Base-by-base conservation (phyloP, 306 rosid genomes). In the Vigna unguiculata region DNA sequence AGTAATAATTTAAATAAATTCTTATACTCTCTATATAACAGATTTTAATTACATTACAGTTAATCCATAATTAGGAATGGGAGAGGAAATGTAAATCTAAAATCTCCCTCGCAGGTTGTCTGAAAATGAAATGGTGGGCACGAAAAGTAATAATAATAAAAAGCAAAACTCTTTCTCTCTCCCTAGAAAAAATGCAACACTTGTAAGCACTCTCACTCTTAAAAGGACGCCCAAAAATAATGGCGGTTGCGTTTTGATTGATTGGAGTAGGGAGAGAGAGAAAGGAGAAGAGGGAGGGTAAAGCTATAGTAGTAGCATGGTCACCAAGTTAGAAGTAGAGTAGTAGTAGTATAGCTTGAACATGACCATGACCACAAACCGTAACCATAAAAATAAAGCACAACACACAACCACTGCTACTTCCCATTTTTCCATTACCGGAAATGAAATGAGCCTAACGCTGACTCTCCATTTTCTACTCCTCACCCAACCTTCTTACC, bases 171-270 rank as follows among this genome's bases (percentile, higher is more conserved):
- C 66, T 45, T 38, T 22, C 36, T 28, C 76, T 80, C 70, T 25
- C 51, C 48, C 36, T 21, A 38, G 64, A 48, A 83, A 81, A 84
- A 85, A 36, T 17, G 89, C 83, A 86, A 87, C 86, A 78, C 77
- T 77, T 73, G 82, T 82, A 74, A 62, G 41, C 64, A 11, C 78
- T 59, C 61, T 72, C 81, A 11, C 78, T 59, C 84, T 71, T 79
- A 78, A 90, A 89, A 88, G 70, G 92, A 81, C 88, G 80, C 77
- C 17, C 34, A 86, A 76, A 87, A 90, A 87, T 88, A 88, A 81
- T 91, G 92, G 91, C 89, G 87, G 97, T 91, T 90, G 91, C 69
- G 86, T 84, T 73, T 80, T 85, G 90, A 91, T 89, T 90, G 93
- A 90, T 88, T 93, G 85, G 73, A 78, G 81, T 69, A 77, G 59